Percentiles rank a stretch among this genome's conserved stretches.
Conservation (phyloP, 1,284 basidiomycete species). For the Gomphus bonarii region DNA sequence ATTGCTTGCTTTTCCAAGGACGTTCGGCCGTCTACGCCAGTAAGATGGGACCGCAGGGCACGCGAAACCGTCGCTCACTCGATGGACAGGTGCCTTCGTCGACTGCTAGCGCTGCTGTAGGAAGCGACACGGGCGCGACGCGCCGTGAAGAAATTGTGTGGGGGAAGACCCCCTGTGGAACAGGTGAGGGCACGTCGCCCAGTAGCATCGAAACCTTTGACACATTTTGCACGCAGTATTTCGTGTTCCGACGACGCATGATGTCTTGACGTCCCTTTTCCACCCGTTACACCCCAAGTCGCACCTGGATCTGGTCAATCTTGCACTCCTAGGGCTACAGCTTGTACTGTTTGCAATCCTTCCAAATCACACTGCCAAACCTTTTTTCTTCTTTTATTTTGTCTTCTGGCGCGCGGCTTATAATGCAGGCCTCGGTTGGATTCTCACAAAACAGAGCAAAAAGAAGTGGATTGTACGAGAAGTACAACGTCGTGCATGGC, state of each 20-base stretch:
- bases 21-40: background rate
- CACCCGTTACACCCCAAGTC: slow-evolving; percentile 86
- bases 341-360: slow-evolving; percentile 67
- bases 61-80: slow-evolving; percentile 1
- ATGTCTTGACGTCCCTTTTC: slow-evolving; percentile 86
- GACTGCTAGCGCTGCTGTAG: background rate
- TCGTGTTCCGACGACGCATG: slow-evolving; percentile 89
- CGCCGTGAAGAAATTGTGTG: slow-evolving; percentile 58
- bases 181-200: slow-evolving; percentile 40
- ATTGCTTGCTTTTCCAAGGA: background rate
- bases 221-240: slow-evolving; percentile 54
- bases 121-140: background rate
- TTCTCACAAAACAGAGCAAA: slow-evolving; percentile 91
- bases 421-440: slow-evolving; percentile 88
- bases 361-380: slow-evolving; percentile 40
- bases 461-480: slow-evolving; percentile 85
- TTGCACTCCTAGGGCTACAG: slow-evolving; percentile 72
- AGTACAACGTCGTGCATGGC: slow-evolving; percentile 76
- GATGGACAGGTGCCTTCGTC: background rate
- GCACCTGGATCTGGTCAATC: slow-evolving; percentile 82
- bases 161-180: slow-evolving; percentile 79
- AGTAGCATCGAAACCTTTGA: slow-evolving; percentile 1
- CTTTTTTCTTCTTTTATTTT: slow-evolving; percentile 82
- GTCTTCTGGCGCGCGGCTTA: slow-evolving; percentile 90
- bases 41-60: slow-evolving; percentile 3